These are phyloP conservation scores for Thuja plicata DNA, from an alignment of 83 land plant species.

Conservation along the genomic window DNA sequence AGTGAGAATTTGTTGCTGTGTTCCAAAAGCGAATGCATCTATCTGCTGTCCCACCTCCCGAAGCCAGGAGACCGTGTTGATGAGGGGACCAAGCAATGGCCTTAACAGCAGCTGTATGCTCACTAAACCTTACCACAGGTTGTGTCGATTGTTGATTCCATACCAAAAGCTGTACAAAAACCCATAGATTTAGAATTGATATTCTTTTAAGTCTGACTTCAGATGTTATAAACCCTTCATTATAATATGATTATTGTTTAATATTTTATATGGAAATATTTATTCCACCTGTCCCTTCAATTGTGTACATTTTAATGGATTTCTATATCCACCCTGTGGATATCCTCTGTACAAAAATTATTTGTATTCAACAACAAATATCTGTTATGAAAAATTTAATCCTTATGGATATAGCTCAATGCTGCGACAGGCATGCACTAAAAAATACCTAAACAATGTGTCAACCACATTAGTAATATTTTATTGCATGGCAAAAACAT, in stretches of 20 bases:
- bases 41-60: slow-evolving; percentile 99
- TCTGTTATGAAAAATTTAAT: not conserved
- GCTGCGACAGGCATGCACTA: not conserved
- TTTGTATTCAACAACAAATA: not conserved
- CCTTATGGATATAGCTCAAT: not conserved
- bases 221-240: not conserved
- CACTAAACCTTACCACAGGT: slow-evolving; percentile 74
- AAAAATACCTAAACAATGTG: not conserved
- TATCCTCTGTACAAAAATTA: not conserved
- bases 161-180: slow-evolving; percentile 71
- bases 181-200: not conserved
- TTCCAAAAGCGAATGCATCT: slow-evolving; percentile 98
- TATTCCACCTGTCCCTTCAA: not conserved
- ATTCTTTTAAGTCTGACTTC: not conserved
- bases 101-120: slow-evolving; percentile 98
- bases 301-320: not conserved
- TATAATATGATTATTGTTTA: not conserved
- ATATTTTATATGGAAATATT: not conserved
- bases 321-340: not conserved
- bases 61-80: slow-evolving; percentile 87
- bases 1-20: slow-evolving; percentile 73
- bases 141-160: slow-evolving; percentile 93
- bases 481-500: not conserved
- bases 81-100: slow-evolving; percentile 99
- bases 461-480: not conserved